Conservation (phyloP, 495 filamentous ascomycete genomes). For the Podospora tetraspora region DNA sequence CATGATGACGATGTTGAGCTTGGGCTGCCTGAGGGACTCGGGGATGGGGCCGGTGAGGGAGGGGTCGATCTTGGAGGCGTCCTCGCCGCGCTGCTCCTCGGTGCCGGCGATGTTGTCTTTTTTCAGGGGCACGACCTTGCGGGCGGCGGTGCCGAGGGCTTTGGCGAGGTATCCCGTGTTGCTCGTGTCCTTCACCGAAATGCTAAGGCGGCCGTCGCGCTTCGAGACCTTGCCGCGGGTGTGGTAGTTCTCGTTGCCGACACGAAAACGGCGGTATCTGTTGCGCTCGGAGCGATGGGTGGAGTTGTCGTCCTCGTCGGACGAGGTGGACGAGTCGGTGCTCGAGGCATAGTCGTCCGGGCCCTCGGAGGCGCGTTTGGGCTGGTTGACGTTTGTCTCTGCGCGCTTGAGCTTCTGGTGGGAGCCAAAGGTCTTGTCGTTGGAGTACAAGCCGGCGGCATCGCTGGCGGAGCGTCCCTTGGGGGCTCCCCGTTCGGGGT, state of each 20-base stretch:
- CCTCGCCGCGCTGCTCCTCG: conserved; percentile 17
- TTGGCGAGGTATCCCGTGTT: conserved; percentile 64
- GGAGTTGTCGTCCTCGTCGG: conserved; percentile 20
- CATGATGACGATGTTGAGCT: conserved; percentile 72
- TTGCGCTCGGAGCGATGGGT: conserved; percentile 17
- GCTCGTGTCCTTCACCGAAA: conserved; percentile 62
- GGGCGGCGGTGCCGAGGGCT: conserved; percentile 56
- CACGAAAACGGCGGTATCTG: conserved; percentile 41
- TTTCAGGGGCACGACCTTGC: conserved; percentile 29
- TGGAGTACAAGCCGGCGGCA: neutral
- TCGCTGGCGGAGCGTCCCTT: neutral
- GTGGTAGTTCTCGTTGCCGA: conserved; percentile 59
- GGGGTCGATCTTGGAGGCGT: conserved; percentile 12
- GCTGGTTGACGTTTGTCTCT: conserved; percentile 26
- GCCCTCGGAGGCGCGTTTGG: neutral
- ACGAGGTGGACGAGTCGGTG: conserved; percentile 28
- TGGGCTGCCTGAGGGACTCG: conserved; percentile 34
- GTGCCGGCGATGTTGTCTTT: conserved; percentile 8
- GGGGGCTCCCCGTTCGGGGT: neutral
- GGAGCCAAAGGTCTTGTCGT: neutral
- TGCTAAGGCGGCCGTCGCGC: conserved; percentile 63
- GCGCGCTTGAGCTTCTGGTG: conserved; percentile 15
- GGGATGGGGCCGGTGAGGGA: conserved; percentile 13
- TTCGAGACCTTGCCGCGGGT: conserved; percentile 62
- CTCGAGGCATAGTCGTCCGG: conserved; percentile 18